phyloP scores from a whole-genome alignment of 2,329 filamentous ascomycete genomes.

The Apiospora kogelbergensis region DNA sequence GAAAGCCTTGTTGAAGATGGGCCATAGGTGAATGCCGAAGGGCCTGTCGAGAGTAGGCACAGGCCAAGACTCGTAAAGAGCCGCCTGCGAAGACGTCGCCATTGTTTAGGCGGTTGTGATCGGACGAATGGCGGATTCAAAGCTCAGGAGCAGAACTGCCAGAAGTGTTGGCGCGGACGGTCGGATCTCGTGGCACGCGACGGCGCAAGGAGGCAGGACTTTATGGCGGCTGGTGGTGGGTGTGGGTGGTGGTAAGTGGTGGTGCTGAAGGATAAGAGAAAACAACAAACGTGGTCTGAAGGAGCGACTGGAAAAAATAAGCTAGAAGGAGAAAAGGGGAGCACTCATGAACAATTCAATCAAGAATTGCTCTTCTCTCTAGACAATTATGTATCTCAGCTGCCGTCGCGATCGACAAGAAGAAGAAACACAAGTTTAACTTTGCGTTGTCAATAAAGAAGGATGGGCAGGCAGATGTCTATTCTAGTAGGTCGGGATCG shows the following conservation, averaged over 20 bases:
- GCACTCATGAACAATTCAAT: slow-evolving; percentile 5
- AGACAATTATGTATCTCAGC: background rate
- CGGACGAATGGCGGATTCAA: background rate
- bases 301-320: slow-evolving; percentile 2
- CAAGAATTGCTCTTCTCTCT: slow-evolving; percentile 8
- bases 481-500: background rate
- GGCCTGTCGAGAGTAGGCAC: slow-evolving; percentile 84
- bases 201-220: background rate
- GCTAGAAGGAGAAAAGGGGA: slow-evolving; percentile 7
- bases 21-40: slow-evolving; percentile 90
- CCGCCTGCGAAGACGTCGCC: slow-evolving; percentile 32
- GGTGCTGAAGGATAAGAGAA: background rate
- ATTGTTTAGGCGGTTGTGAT: background rate
- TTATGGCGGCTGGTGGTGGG: no score
- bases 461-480: background rate
- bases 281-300: slow-evolving; percentile 3
- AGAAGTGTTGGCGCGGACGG: background rate
- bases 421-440: slow-evolving; percentile 2
- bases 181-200: slow-evolving; percentile 1
- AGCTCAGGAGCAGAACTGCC: background rate
- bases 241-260: background rate
- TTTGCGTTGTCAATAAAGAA: slow-evolving; percentile 4
- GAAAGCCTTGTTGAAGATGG: slow-evolving; percentile 88
- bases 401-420: slow-evolving; percentile 1
- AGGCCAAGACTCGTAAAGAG: slow-evolving; percentile 58